phyloP scores from a whole-genome alignment of 1,139 yeast genomes.

The Taphrina communis region DNA sequence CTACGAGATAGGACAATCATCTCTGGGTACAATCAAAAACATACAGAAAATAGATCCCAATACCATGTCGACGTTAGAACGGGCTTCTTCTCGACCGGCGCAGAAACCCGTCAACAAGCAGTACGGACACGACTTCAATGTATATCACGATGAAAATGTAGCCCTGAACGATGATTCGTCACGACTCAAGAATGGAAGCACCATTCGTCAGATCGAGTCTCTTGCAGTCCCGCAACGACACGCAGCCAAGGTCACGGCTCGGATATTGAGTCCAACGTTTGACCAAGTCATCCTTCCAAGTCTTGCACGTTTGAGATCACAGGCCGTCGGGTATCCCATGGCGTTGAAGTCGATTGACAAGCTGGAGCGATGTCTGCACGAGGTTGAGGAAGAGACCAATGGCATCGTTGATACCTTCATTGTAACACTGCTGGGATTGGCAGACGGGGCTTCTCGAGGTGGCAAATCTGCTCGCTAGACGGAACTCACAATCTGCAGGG shows the following conservation, averaged over 20 bases:
- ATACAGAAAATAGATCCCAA: not conserved
- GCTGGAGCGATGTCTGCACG: constrained; percentile 25
- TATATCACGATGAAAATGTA: constrained; percentile 6
- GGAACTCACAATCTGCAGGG: not conserved
- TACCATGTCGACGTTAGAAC: not conserved
- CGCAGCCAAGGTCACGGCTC: not conserved
- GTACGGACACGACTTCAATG: not conserved
- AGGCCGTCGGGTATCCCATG: constrained; percentile 30
- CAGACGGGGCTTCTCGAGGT: constrained; percentile 5
- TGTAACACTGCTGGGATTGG: constrained; percentile 16
- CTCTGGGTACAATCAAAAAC: not conserved
- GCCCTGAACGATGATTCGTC: not conserved
- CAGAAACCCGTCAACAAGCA: not conserved
- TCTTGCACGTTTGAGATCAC: constrained; percentile 10
- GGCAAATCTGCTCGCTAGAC: not conserved
- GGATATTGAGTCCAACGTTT: constrained; percentile 5
- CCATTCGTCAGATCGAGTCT: constrained; percentile 7
- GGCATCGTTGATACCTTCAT: constrained; percentile 35
- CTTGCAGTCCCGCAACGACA: not conserved
- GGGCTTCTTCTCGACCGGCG: not conserved
- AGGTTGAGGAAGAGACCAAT: constrained; percentile 29
- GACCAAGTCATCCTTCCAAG: constrained; percentile 10
- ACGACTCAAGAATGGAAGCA: not conserved
- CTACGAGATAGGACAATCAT: not conserved
- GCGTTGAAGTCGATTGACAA: constrained; percentile 30